Conservation (phyloP, 805 yeast genomes). For the Starmerella stigmatis region DNA sequence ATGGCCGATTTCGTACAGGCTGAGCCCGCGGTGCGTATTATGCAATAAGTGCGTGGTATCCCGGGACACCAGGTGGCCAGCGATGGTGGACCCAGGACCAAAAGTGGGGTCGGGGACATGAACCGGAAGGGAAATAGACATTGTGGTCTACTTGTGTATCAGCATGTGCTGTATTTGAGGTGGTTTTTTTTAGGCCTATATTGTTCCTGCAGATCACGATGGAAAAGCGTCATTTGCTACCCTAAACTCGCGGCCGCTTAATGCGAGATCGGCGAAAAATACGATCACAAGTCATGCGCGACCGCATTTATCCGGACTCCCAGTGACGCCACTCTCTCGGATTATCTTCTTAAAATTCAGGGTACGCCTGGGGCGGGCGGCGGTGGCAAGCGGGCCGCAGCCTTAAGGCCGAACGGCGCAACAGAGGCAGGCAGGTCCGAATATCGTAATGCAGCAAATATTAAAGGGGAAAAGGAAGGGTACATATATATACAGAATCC, state of each 20-base stretch:
- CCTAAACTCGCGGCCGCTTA: constrained; percentile 3
- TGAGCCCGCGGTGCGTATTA: not conserved
- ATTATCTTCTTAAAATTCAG: not conserved
- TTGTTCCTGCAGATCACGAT: too few species aligned
- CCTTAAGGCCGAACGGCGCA: not conserved
- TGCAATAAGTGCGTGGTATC: not conserved
- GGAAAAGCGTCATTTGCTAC: not conserved
- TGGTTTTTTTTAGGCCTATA: not conserved
- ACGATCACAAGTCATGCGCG: constrained; percentile 5
- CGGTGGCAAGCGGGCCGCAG: not conserved
- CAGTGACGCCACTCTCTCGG: not conserved
- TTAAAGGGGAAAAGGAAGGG: too few species aligned
- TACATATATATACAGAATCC: too few species aligned
- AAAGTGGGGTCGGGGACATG: not conserved
- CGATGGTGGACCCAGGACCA: not conserved
- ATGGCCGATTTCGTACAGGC: not conserved
- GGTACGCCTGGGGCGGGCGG: not conserved
- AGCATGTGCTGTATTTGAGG: not conserved
- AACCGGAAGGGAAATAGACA: constrained; percentile 4
- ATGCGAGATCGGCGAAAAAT: constrained; percentile 4
- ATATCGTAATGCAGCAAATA: too few species aligned
- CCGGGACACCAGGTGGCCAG: not conserved
- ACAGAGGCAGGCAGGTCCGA: not conserved
- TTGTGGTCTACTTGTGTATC: not conserved
- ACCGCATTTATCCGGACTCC: not conserved